Evolutionary conservation across 139 green algal species (phyloP), one percentile per base, ranked within the genome.

Genomic region (Micromonas commoda): DNA sequence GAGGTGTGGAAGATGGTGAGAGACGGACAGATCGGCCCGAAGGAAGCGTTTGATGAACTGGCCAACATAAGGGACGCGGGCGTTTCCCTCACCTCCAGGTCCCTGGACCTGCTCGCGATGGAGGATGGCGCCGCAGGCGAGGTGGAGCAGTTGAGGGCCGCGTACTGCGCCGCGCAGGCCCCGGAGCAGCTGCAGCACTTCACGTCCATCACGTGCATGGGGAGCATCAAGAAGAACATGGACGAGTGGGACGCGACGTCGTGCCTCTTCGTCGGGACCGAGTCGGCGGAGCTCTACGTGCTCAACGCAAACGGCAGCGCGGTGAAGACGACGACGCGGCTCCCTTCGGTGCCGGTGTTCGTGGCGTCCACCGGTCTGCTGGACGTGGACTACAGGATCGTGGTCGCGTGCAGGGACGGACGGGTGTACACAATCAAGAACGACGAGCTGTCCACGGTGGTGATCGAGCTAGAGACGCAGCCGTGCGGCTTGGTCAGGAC

Each of bases 151-250:
- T 4, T 16, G 20, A 4, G n/a, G 26, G 77, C 71, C 38, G 77
- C 66, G 77, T 39, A 29, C 16, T 20, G 51, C 45, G 32, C 3
- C 64, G 81, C 86, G 71, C n/a, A n/a, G n/a, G n/a, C n/a, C n/a
- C 81, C 82, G 3, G 78, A 86, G 69, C 78, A 80, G n/a, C 65
- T 87, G n/a, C 54, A 83, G 63, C 70, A 73, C 51, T 79, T 80
- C 39, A 87, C 85, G 24, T 74, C 76, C 54, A 86, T 91, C 34
- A 91, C 87, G 0, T 91, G 89, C 83, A 90, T 93, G 86, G 82
- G 83, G 24, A 67, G 69, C 53, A 73, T 82, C 20, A 64, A 71
- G 32, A 82, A 73, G 70, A 73, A 26, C 70, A 28, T 79, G 69
- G 67, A 82, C 19, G 78, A 82, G 87, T 77, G 77, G 0, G 87